Evolutionary conservation across 75 land plant genomes (phyloP).

Genomic region (Cupressus sempervirens): DNA sequence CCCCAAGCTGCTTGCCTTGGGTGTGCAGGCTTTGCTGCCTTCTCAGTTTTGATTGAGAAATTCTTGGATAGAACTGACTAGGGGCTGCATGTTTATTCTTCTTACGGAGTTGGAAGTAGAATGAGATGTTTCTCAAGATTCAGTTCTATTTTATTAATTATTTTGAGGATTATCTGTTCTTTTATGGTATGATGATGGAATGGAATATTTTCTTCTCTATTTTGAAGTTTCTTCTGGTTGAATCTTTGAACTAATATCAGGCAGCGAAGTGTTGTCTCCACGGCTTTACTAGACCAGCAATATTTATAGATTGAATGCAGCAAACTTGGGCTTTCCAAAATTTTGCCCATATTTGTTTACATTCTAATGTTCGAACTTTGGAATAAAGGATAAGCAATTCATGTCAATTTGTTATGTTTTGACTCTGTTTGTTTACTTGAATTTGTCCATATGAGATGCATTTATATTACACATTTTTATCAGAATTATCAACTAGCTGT

Average conservation of each 20-base stretch:
- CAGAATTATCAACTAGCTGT: not conserved
- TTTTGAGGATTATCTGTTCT: not conserved
- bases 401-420: not conserved
- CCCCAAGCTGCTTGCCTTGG: slow-evolving; percentile 92
- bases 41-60: slow-evolving; percentile 80
- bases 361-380: not conserved
- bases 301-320: not conserved
- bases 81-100: not conserved
- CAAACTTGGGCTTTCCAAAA: not conserved
- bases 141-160: not conserved
- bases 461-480: not conserved
- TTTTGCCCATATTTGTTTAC: not conserved
- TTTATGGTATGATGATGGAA: not conserved
- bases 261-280: not conserved
- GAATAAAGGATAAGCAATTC: not conserved
- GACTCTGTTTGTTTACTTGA: not conserved
- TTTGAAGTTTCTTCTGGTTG: not conserved
- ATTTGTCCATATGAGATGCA: not conserved
- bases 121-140: not conserved
- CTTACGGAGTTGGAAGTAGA: not conserved
- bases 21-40: slow-evolving; percentile 95
- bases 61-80: slow-evolving; percentile 33
- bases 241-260: not conserved
- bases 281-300: not conserved
- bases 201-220: not conserved